Percentiles rank a stretch among this genome's conserved stretches.
phyloP scores from a whole-genome alignment of 2,329 filamentous ascomycete genomes.

The Venturia pyrina region DNA sequence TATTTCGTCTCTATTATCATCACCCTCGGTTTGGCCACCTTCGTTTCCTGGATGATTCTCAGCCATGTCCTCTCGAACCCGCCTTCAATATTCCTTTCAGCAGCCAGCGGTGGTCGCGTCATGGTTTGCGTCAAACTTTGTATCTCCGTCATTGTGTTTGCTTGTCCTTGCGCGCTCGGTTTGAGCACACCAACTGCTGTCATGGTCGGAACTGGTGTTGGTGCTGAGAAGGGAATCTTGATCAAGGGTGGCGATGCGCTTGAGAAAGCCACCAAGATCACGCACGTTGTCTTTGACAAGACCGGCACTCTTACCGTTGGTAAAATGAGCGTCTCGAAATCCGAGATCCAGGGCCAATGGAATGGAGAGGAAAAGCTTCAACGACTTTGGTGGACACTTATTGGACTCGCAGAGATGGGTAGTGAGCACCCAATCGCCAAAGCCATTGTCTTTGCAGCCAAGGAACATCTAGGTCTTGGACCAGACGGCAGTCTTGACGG shows the following conservation, averaged over 20 bases:
- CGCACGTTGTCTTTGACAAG: conserved; percentile 87
- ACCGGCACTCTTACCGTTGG: conserved; percentile 90
- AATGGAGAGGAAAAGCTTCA: conserved; percentile 55
- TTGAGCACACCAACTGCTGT: conserved; percentile 92
- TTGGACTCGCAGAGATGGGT: conserved; percentile 90
- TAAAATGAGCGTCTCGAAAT: conserved; percentile 82
- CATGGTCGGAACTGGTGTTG: conserved; percentile 97
- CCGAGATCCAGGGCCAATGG: conserved; percentile 60
- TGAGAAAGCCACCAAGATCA: conserved; percentile 83
- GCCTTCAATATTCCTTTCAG: conserved; percentile 76
- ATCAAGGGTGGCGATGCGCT: conserved; percentile 92
- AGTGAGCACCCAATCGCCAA: conserved; percentile 95
- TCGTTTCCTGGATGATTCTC: conserved; percentile 86
- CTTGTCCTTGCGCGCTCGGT: conserved; percentile 93
- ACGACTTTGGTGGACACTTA: conserved; percentile 86
- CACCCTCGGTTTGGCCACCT: conserved; percentile 72
- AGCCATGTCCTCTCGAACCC: conserved; percentile 76
- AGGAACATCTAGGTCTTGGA: conserved; percentile 62
- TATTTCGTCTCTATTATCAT: conserved; percentile 92
- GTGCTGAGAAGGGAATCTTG: conserved; percentile 91
- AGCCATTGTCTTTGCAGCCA: conserved; percentile 69
- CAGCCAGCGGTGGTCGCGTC: conserved; percentile 74
- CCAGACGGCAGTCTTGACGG: conserved; percentile 69
- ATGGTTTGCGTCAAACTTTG: conserved; percentile 97
- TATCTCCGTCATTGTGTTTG: conserved; percentile 97